Conservation (phyloP, 345 rosid genomes). For the Carallia pectinifolia region DNA sequence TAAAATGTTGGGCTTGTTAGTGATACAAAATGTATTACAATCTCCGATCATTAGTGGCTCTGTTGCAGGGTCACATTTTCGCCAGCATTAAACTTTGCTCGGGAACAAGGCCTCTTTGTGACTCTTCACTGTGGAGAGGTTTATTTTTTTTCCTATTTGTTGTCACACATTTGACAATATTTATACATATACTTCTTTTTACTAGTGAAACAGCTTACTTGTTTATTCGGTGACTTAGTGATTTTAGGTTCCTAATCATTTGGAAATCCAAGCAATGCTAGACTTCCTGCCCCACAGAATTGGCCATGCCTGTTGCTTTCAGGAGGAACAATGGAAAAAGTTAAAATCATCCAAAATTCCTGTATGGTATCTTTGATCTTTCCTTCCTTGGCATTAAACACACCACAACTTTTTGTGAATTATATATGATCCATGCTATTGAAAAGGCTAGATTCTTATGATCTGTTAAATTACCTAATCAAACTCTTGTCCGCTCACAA, state of each 20-base stretch:
- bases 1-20: no score
- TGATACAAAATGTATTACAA: neutral
- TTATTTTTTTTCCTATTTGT: conserved; percentile 22
- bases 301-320: conserved; percentile 86
- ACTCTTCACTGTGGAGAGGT: conserved; percentile 99
- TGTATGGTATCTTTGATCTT: conserved; percentile 32
- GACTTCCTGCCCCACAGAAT: conserved; percentile 81
- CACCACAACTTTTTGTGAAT: neutral
- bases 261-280: conserved; percentile 80
- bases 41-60: conserved; percentile 18
- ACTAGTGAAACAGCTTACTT: conserved; percentile 15
- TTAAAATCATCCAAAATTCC: conserved; percentile 65
- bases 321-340: conserved; percentile 56
- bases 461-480: no score
- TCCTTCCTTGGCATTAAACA: neutral
- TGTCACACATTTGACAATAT: neutral
- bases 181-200: neutral
- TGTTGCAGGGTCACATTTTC: conserved; percentile 68
- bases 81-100: conserved; percentile 74
- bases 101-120: conserved; percentile 65
- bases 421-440: no score
- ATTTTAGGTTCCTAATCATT: conserved; percentile 76
- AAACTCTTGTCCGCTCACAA: no score
- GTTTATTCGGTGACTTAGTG: conserved; percentile 56
- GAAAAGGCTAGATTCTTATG: no score